Evolutionary conservation across 495 filamentous ascomycete species (phyloP), one percentile per base, ranked within the genome.

Genomic region (Baudoinia panamericana): DNA sequence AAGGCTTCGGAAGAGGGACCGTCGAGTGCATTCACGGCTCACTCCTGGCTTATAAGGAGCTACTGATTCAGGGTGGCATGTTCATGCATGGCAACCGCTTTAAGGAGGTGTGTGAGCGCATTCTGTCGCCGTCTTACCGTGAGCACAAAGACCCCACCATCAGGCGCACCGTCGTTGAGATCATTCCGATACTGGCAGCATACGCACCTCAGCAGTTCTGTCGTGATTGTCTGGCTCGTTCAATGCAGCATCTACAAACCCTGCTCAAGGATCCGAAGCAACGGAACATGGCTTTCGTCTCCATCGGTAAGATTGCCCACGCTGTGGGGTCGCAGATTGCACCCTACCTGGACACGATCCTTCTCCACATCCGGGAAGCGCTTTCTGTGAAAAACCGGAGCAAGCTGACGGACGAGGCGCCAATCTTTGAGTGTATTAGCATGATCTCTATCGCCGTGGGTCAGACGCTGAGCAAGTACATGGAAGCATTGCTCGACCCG

Each of bases 231-330:
- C 70, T 99, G 4, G 86, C 94, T 60, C 79, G 83, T 53, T 95
- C 92, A 65, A 99, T 99, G 92, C 71, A 93, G 8, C 87, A 93
- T 52, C 73, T 99, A 7, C 86, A 93, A 52, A 75, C 75, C 22
- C 87, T 95, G 63, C 73, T 99, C n/a, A 93, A 94, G 63, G 84
- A 86, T 56, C 82, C 92, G 35, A 87, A 84, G 56, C 88, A 96
- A 45, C 71, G 88, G 12, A 90, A 90, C 56, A 72, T 84, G 28
- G 88, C 90, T 13, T 96, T 95, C 50, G 71, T 92, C 31, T 90
- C 90, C 9, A 93, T 99, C 51, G 90, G 90, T 19, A 80, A 90
- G 52, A 82, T 99, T 51, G 90, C 88, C n/a, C 84, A 90, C 63
- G 83, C 92, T 6, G 85, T 95, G 34, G 85, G 84, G 39, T 88